Conservation (phyloP, 2,329 filamentous ascomycete genomes). For the Fusarium sp. region DNA sequence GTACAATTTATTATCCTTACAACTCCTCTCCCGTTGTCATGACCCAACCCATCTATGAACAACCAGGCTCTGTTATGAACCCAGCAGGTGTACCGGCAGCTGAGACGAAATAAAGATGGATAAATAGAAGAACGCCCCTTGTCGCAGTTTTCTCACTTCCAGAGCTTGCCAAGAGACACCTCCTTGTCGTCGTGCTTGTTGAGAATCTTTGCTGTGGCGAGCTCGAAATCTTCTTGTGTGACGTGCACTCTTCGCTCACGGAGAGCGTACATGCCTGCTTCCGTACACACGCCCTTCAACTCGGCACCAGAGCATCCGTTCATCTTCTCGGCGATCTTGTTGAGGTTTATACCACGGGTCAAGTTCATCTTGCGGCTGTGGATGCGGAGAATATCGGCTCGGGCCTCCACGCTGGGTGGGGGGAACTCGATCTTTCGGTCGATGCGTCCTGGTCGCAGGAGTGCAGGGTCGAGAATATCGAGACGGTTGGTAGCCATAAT, state of each 20-base stretch:
- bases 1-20: slow-evolving; percentile 54
- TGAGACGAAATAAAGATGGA: slow-evolving; percentile 43
- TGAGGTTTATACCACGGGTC: slow-evolving; percentile 96
- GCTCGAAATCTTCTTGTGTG: slow-evolving; percentile 98
- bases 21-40: slow-evolving; percentile 50
- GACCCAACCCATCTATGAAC: slow-evolving; percentile 49
- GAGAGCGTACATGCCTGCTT: slow-evolving; percentile 98
- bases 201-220: slow-evolving; percentile 98
- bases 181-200: slow-evolving; percentile 99
- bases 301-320: slow-evolving; percentile 98
- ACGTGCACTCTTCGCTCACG: slow-evolving; percentile 97
- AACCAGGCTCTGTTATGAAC: slow-evolving; percentile 37
- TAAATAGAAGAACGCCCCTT: slow-evolving; percentile 38
- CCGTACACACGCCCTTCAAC: slow-evolving; percentile 98
- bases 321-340: slow-evolving; percentile 99
- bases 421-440: slow-evolving; percentile 99
- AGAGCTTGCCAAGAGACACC: slow-evolving; percentile 88
- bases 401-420: slow-evolving; percentile 93
- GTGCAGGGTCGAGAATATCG: slow-evolving; percentile 94
- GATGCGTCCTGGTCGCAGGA: slow-evolving; percentile 95
- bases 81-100: slow-evolving; percentile 41
- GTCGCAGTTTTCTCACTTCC: slow-evolving; percentile 55
- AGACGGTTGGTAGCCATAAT: slow-evolving; percentile 99
- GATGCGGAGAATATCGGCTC: slow-evolving; percentile 97
- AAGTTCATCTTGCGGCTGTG: slow-evolving; percentile 99